Evolutionary conservation across 2,329 filamentous ascomycete genomes (phyloP).

Genomic region (Parastagonospora nodorum): DNA sequence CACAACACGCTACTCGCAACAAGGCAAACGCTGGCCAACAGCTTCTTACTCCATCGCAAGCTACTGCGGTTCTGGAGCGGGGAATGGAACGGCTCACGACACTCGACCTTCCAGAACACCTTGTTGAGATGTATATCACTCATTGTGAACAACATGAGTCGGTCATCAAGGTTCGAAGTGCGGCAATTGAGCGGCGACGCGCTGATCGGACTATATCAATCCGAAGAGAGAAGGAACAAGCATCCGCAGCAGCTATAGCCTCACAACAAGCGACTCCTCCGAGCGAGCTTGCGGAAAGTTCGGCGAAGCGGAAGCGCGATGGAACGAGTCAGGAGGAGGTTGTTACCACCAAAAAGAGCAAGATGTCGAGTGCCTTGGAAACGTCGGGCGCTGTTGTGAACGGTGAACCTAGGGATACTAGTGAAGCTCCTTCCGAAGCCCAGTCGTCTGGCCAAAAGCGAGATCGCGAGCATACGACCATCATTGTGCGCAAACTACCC

Average conservation of each 20-base stretch:
- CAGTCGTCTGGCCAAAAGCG: constrained; percentile 62
- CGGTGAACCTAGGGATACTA: constrained; percentile 19
- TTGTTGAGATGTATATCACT: constrained; percentile 74
- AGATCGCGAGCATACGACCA: constrained; percentile 87
- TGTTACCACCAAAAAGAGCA: constrained; percentile 70
- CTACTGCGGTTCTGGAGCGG: constrained; percentile 76
- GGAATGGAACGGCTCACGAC: constrained; percentile 65
- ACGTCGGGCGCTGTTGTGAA: constrained; percentile 17
- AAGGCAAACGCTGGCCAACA: constrained; percentile 54
- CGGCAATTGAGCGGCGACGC: constrained; percentile 74
- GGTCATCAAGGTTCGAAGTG: constrained; percentile 73
- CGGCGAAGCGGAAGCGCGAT: constrained; percentile 75
- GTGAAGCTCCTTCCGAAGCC: constrained; percentile 44
- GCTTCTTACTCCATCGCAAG: constrained; percentile 66
- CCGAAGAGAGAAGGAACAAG: constrained; percentile 66
- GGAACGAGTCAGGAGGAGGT: constrained; percentile 54
- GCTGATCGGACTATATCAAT: constrained; percentile 55
- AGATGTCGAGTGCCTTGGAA: constrained; percentile 45
- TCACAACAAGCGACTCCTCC: constrained; percentile 19
- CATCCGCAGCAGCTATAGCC: constrained; percentile 58
- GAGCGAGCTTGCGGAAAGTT: constrained; percentile 50
- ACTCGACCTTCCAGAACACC: constrained; percentile 77
- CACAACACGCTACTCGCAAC: constrained; percentile 60
- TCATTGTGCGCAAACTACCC: constrained; percentile 81
- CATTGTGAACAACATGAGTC: constrained; percentile 92